Conservation (phyloP, 2,329 filamentous ascomycete species). For the Pseudonectria foliicola region DNA sequence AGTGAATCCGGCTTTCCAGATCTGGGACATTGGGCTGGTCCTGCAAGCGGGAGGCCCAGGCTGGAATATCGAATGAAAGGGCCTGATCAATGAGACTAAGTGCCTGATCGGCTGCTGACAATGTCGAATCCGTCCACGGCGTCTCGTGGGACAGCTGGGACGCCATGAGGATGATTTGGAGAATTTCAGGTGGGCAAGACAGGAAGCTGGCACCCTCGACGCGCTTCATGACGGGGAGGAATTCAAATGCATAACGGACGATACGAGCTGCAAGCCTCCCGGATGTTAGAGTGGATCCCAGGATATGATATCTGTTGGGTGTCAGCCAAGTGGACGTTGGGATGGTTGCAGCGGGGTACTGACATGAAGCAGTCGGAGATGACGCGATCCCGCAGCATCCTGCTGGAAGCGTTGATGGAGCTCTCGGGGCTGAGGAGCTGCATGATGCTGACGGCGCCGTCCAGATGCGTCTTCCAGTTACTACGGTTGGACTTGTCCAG, state of each 20-base stretch:
- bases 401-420: constrained; percentile 22
- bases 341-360: constrained; percentile 15
- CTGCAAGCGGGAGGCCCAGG: constrained; percentile 35
- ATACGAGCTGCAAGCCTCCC: constrained; percentile 31
- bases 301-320: constrained; percentile 32
- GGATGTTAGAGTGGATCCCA: constrained; percentile 32
- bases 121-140: constrained; percentile 24
- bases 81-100: constrained; percentile 35
- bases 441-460: constrained; percentile 37
- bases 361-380: constrained; percentile 42
- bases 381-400: constrained; percentile 37
- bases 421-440: constrained; percentile 27
- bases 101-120: constrained; percentile 28
- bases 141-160: constrained; percentile 36
- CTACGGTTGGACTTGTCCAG: constrained; percentile 33
- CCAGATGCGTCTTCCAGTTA: constrained; percentile 40
- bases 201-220: constrained; percentile 37
- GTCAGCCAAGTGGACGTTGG: constrained; percentile 1
- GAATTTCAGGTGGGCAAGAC: constrained; percentile 35
- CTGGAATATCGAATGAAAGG: constrained; percentile 34
- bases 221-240: constrained; percentile 33
- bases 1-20: constrained; percentile 34
- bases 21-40: constrained; percentile 29
- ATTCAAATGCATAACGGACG: constrained; percentile 31
- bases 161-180: constrained; percentile 38